phyloP scores from a whole-genome alignment of 148 eudicot species.

The Linanthus parryae region DNA sequence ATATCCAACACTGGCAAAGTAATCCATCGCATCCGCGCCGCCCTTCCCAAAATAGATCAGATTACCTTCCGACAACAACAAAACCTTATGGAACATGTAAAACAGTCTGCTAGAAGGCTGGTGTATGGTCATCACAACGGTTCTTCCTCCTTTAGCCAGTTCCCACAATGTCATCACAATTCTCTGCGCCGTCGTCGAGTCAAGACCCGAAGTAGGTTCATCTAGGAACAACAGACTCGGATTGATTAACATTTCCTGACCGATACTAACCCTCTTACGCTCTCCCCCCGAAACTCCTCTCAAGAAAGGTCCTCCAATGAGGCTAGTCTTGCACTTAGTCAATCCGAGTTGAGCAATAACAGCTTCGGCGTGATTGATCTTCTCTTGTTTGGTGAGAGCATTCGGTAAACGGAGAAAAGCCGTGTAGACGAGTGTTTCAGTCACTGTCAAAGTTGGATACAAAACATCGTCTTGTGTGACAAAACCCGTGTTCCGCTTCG shows the following conservation, averaged over 20 bases:
- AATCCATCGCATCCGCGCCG: conserved; percentile 43
- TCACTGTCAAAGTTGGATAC: conserved; percentile 64
- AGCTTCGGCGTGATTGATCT: conserved; percentile 34
- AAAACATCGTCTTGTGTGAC: conserved; percentile 83
- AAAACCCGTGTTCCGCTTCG: conserved; percentile 63
- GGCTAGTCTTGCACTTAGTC: conserved; percentile 43
- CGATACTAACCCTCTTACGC: conserved; percentile 73
- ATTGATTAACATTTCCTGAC: conserved; percentile 72
- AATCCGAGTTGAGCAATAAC: conserved; percentile 54
- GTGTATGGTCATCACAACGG: conserved; percentile 69
- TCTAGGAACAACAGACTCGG: conserved; percentile 71
- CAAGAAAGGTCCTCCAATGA: conserved; percentile 48
- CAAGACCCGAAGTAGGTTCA: conserved; percentile 83
- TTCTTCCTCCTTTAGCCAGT: conserved; percentile 54
- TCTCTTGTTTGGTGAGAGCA: conserved; percentile 32
- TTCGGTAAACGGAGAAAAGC: conserved; percentile 67
- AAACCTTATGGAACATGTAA: conserved; percentile 70
- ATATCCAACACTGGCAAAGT: conserved; percentile 48
- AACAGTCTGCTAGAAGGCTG: conserved; percentile 81
- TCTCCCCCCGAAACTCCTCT: conserved; percentile 80
- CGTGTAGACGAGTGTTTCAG: conserved; percentile 64
- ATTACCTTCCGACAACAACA: conserved; percentile 65
- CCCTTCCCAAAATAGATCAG: conserved; percentile 64
- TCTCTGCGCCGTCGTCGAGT: conserved; percentile 80
- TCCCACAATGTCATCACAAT: conserved; percentile 56